Base-by-base conservation (phyloP, 345 rosid species). In the Kandelia obovata region DNA sequence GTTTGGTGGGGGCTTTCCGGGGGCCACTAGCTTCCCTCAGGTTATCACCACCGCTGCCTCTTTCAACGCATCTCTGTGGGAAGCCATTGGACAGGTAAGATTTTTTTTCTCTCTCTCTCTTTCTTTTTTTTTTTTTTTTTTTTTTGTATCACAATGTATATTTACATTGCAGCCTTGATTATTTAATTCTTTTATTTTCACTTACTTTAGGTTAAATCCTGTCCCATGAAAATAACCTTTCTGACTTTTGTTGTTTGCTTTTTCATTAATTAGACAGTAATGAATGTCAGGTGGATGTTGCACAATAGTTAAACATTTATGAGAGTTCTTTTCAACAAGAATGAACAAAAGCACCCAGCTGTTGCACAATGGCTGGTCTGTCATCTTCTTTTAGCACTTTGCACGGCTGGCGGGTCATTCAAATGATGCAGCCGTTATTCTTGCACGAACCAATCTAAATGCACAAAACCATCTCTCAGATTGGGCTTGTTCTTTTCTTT, bases 21-120 rank as follows among this genome's bases (percentile, higher is more conserved):
- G 39, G 0, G 75, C 79, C 62, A 75, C 75, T 28, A 66, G 79
- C 74, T 75, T 75, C 67, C 79, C 79, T 70, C 79, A 75, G 47
- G 79, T 75, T 15, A 75, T 75, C 74, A 70, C 75, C 4, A 66
- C 79, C 32, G 71, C 75, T 16, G 75, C 79, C 52, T 75, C 79
- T 46, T 75, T 75, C 63, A 75, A 75, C 55, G 67, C 68, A n/a
- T 60, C 79, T 6, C 21, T 75, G 67, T 75, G 79, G 79, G 67
- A 75, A 65, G 79, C 74, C 23, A 75, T 75, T 60, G 79, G 79
- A 60, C 75, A 11, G 79, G 79, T 75, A 0, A 63, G 60, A 61
- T 31, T 64, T 58, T 32, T 26, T 11, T 30, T 6, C 3, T 26
- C 53, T 62, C 52, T 23, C 32, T 28, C 30, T 28, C 30, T 28